Evolutionary conservation across 1,284 basidiomycete species (phyloP), one percentile per base, ranked within the genome.

Genomic region (Fomitopsis betulina): DNA sequence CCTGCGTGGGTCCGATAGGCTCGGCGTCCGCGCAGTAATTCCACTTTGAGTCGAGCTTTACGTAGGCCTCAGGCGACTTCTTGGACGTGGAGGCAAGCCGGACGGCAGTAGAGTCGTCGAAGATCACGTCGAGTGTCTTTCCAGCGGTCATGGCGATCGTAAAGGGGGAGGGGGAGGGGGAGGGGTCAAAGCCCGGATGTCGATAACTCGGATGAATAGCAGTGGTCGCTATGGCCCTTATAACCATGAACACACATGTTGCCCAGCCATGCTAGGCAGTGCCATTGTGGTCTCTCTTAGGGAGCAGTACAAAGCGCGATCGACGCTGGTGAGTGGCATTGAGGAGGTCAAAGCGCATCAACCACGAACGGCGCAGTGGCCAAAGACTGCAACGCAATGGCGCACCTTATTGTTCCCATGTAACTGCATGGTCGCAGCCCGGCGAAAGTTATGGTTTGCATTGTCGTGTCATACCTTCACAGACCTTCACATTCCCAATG

Each of bases 31-130:
- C 33, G 32, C 32, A 51, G 19, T 19, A 58, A 40, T 58, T 54
- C 49, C 49, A 51, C 25, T 55, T 55, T 55, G 58, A 58, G 25
- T 53, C 51, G 37, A 63, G 42, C 17, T 55, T 47, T 40, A 58
- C 45, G 49, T 64, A 43, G 45, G 64, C 32, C 57, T 67, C 47
- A 37, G 55, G 57, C 12, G 45, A 7, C 50, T 50, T 32, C 9
- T 19, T 54, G n/a, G 55, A 47, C 30, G 51, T 43, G 10, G 55
- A 51, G 30, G 43, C 37, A 30, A 67, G 59, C 35, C 61, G 56
- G 37, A 61, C 62, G 54, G 60, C 23, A 12, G 56, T 59, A 0
- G 53, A 33, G n/a, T 57, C 62, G 21, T 60, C 62, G 47, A 64
- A 62, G 43, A 56, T 54, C 4, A 65, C 42, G 52, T 65, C 62